Base-by-base conservation (phyloP, 441 rosid species). In the Gossypium davidsonii region DNA sequence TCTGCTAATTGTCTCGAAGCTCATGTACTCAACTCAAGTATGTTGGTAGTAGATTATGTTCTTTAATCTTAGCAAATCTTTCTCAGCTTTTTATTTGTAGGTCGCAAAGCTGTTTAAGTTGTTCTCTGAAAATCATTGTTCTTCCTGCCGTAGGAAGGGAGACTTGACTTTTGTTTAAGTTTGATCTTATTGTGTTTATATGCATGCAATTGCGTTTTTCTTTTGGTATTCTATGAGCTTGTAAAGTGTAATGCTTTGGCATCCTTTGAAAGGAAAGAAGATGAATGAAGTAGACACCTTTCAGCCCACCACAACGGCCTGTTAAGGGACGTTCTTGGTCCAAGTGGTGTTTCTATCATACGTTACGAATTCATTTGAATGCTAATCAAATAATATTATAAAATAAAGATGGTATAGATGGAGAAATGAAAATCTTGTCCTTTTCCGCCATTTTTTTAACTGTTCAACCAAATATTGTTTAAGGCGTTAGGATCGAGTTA, bases 21-120 rank as follows among this genome's bases (percentile, higher is more conserved):
- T 81, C 83, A 80, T 81, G 84, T 73, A 79, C 78, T 80, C 82
- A 77, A 81, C 77, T 81, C 83, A 76, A 82, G 83, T 67, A 79
- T 75, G 83, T 83, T 67, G 51, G 73, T 76, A 77, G 79, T 75
- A 79, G 39, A 37, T 34, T 65, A 46, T 53, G 59, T 72, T 73
- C 74, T 78, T 60, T 53, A 67, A 52, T 78, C 69, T 23, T 81
- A 75, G 85, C 76, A 57, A 67, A 69, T 76, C 46, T 67, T 21
- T 78, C 61, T 56, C 15, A 71, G 69, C 63, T 78, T 48, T 31
- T 18, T 68, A 37, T 80, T 63, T 76, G 76, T 84, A 78, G 83
- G 76, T 76, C 61, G 74, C 56, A 44, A 78, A 57, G 75, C 52
- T 61, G 72, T 71, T 70, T 77, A 62, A 76, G 80, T 65, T 64